phyloP scores from a whole-genome alignment of 345 rosid genomes.

The Moringa oleifera region DNA sequence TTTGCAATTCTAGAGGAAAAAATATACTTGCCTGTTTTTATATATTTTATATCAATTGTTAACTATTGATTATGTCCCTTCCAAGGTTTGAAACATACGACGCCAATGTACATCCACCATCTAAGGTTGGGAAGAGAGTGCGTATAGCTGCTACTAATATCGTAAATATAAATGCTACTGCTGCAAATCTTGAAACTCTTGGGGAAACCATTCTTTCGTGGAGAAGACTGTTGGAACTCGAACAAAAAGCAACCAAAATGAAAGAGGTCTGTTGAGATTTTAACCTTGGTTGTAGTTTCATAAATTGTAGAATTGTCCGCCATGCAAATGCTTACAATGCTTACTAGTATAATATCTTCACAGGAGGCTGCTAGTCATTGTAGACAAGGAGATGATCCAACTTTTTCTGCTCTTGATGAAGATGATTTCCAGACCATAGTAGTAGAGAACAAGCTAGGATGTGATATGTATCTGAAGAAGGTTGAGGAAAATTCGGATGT shows the following conservation, averaged over 20 bases:
- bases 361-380: conserved; percentile 54
- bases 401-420: conserved; percentile 88
- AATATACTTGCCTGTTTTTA: conserved; percentile 9
- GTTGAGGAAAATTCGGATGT: conserved; percentile 55
- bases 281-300: conserved; percentile 8
- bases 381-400: conserved; percentile 51
- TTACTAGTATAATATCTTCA: conserved; percentile 15
- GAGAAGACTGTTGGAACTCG: conserved; percentile 88
- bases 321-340: conserved; percentile 6
- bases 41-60: conserved; percentile 11
- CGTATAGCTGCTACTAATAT: conserved; percentile 81
- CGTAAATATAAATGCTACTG: conserved; percentile 79
- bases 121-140: conserved; percentile 72
- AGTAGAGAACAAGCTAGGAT: conserved; percentile 87
- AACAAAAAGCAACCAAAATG: conserved; percentile 67
- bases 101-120: conserved; percentile 45
- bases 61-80: conserved; percentile 17
- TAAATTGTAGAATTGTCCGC: conserved; percentile 3
- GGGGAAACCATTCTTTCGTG: conserved; percentile 77
- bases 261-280: conserved; percentile 48
- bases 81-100: conserved; percentile 91
- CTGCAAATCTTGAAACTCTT: conserved; percentile 78
- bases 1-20: conserved; percentile 13
- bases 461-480: conserved; percentile 74
- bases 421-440: conserved; percentile 84